Conservation (phyloP, 768 basidiomycete genomes). For the Termitomyces sp. region DNA sequence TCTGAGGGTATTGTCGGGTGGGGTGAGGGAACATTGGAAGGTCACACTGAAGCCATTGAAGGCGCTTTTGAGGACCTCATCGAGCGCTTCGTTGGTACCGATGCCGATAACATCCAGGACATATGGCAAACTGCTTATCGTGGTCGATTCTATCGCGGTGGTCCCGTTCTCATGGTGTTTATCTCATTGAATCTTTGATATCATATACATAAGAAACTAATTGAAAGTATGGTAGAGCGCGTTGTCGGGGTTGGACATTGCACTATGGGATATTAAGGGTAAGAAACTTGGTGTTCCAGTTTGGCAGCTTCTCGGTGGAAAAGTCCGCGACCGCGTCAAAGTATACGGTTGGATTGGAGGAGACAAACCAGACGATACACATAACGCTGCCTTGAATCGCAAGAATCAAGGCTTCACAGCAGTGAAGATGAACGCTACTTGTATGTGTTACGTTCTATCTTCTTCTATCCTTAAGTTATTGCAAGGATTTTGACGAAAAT, state of each 20-base stretch:
- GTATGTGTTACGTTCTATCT: conserved; percentile 22
- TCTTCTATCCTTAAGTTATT: not conserved
- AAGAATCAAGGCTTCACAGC: conserved; percentile 63
- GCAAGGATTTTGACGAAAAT: not conserved
- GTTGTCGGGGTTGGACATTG: conserved; percentile 61
- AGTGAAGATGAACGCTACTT: conserved; percentile 70
- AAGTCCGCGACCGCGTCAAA: conserved; percentile 53
- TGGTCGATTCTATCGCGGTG: conserved; percentile 69
- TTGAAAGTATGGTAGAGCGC: conserved; percentile 32
- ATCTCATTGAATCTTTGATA: conserved; percentile 1
- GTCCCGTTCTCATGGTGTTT: conserved; percentile 61
- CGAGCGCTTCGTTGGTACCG: conserved; percentile 53
- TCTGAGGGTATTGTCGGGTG: conserved; percentile 61
- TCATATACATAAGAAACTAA: not conserved
- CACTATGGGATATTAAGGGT: conserved; percentile 78
- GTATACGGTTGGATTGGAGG: conserved; percentile 64
- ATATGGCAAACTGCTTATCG: conserved; percentile 67
- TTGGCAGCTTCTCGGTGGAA: conserved; percentile 66
- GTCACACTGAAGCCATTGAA: conserved; percentile 71
- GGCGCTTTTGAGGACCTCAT: conserved; percentile 59
- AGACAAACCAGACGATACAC: conserved; percentile 46
- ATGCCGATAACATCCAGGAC: conserved; percentile 65
- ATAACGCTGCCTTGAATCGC: conserved; percentile 44
- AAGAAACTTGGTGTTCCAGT: conserved; percentile 63
- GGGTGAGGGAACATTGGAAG: conserved; percentile 72